A percentile compares a stretch with the other conserved stretches of the same genome.
Evolutionary conservation across 805 yeast species (phyloP).

Genomic region (Suhomyces kilbournensis): DNA sequence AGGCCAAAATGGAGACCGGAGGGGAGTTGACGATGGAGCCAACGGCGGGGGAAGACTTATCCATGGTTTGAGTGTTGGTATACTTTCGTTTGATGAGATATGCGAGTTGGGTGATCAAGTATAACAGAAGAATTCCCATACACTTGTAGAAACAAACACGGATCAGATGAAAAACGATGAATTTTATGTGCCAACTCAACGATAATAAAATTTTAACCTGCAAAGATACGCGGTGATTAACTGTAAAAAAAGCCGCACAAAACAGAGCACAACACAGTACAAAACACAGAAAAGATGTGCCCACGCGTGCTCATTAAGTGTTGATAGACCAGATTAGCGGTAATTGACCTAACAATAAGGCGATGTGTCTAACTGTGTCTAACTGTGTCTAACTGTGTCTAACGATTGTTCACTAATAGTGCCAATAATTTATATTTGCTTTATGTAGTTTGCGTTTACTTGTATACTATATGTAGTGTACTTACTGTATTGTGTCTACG

Average conservation of each 20-base stretch:
- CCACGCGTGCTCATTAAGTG: too few relatives aligned
- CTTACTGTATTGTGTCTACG: too few relatives aligned
- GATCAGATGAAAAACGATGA: background rate
- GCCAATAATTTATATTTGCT: too few relatives aligned
- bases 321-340: too few relatives aligned
- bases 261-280: too few relatives aligned
- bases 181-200: background rate
- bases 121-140: conserved; percentile 43
- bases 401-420: too few relatives aligned
- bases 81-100: conserved; percentile 29
- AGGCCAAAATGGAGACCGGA: conserved; percentile 69
- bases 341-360: too few relatives aligned
- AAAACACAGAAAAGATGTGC: background rate
- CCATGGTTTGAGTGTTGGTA: conserved; percentile 22
- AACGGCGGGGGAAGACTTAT: conserved; percentile 25
- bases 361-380: too few relatives aligned
- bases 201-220: conserved; percentile 1
- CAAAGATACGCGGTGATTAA: background rate
- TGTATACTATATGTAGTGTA: too few relatives aligned
- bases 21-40: conserved; percentile 49
- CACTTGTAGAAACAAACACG: conserved; percentile 3
- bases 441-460: too few relatives aligned
- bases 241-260: background rate
- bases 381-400: too few relatives aligned
- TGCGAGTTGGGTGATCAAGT: conserved; percentile 33